phyloP scores from a whole-genome alignment of 352 stramenopile species.

The Globisporangium recalcitrans region DNA sequence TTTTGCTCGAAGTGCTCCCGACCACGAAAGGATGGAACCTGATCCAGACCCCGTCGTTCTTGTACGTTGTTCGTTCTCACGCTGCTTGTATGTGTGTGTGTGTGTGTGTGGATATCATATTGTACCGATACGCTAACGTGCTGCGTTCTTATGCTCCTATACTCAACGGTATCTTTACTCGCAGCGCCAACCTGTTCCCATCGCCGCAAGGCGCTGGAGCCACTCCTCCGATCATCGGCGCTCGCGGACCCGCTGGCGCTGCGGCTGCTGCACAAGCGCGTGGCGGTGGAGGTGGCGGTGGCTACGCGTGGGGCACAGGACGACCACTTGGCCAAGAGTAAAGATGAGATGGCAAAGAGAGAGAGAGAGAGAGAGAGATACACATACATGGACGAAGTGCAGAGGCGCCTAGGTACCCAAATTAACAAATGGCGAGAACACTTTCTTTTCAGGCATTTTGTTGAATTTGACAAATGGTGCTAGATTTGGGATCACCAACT shows the following conservation, averaged over 20 bases:
- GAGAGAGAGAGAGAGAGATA: neutral
- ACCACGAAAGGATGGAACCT: slow-evolving; percentile 82
- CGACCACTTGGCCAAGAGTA: slow-evolving; percentile 37
- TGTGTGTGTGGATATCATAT: neutral
- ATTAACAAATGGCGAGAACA: no score
- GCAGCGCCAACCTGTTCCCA: slow-evolving; percentile 58
- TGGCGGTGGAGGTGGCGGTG: slow-evolving; percentile 25
- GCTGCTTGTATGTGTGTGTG: neutral
- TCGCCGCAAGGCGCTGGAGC: slow-evolving; percentile 37
- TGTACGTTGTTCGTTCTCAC: slow-evolving; percentile 44
- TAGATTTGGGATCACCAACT: no score
- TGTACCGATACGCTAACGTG: neutral
- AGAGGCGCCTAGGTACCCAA: no score
- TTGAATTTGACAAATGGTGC: no score
- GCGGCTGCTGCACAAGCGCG: slow-evolving; percentile 20
- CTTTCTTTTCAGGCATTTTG: no score
- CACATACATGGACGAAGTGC: neutral
- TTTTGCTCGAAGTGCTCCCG: slow-evolving; percentile 82
- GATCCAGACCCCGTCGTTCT: slow-evolving; percentile 74
- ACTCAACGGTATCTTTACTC: neutral
- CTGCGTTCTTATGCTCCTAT: neutral
- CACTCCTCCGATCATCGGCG: slow-evolving; percentile 60
- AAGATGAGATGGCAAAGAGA: neutral
- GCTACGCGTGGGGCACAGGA: slow-evolving; percentile 69
- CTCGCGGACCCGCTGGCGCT: slow-evolving; percentile 28